Percentiles rank a stretch among this genome's conserved stretches.
Conservation (phyloP, 73 alveolate species). For the Tetrahymena malaccensis region DNA sequence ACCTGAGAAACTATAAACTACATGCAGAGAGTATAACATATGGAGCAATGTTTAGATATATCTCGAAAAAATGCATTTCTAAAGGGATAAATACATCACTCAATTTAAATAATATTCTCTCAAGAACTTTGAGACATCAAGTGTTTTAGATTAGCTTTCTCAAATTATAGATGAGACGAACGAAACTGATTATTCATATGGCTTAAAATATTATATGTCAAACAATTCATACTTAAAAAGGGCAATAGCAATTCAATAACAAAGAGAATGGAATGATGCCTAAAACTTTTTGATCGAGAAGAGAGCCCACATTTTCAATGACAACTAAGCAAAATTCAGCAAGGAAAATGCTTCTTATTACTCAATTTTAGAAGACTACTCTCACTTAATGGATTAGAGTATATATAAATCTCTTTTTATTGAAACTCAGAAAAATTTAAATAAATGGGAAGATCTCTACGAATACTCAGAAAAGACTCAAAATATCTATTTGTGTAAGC, state of each 20-base stretch:
- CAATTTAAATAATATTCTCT: neutral
- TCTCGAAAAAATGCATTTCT: neutral
- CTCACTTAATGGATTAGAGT: neutral
- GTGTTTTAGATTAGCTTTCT: neutral
- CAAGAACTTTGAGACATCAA: neutral
- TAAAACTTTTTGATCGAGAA: neutral
- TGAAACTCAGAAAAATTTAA: neutral
- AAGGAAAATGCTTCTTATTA: neutral
- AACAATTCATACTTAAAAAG: neutral
- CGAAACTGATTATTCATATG: neutral
- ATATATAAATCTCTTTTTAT: neutral
- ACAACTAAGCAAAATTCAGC: neutral
- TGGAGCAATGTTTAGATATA: neutral
- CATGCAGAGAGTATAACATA: neutral
- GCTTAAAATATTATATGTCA: neutral
- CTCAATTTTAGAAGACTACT: neutral
- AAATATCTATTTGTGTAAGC: neutral
- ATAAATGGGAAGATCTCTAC: neutral
- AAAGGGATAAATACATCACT: neutral
- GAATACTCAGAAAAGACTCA: neutral
- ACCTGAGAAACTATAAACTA: neutral
- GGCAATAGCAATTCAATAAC: neutral
- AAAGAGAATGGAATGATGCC: neutral
- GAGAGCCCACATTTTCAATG: neutral
- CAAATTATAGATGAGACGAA: neutral